These are phyloP conservation scores for Solanum peruvianum DNA, from an alignment of 257 asterid genomes.

Conservation along the genomic window DNA sequence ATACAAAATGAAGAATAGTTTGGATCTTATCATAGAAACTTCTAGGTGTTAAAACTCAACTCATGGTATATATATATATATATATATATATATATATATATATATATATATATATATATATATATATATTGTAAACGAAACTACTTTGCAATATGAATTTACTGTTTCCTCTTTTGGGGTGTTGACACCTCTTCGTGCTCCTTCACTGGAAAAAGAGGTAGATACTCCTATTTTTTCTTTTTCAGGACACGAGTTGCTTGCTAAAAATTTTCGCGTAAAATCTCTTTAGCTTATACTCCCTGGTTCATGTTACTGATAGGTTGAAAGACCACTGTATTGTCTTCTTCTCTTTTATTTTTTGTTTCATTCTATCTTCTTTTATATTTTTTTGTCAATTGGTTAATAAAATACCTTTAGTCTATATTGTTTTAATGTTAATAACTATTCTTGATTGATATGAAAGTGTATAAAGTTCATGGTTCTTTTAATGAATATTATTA, in stretches of 20 bases:
- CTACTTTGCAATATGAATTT: no score
- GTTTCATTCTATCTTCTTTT: not conserved
- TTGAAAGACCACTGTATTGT: not conserved
- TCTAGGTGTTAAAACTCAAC: no score
- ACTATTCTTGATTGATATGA: not conserved
- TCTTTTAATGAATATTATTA: not conserved
- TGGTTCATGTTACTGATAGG: not conserved
- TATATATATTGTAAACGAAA: no score
- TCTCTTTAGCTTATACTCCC: not conserved
- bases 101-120: no score
- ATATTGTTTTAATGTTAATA: not conserved
- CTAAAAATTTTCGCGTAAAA: not conserved
- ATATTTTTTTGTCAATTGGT: not conserved
- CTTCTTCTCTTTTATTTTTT: not conserved
- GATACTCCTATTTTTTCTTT: not conserved
- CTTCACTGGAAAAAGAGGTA: not conserved
- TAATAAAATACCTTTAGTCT: not conserved
- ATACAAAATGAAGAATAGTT: no score
- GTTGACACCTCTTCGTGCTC: no score
- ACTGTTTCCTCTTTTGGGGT: no score
- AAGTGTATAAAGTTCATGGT: not conserved
- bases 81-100: no score
- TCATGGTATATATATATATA: no score
- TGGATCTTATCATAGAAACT: no score
- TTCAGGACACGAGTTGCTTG: not conserved